These are phyloP conservation scores for Chrysanthemum seticuspe DNA, from an alignment of 129 eudicot genomes.

Conservation along the genomic window DNA sequence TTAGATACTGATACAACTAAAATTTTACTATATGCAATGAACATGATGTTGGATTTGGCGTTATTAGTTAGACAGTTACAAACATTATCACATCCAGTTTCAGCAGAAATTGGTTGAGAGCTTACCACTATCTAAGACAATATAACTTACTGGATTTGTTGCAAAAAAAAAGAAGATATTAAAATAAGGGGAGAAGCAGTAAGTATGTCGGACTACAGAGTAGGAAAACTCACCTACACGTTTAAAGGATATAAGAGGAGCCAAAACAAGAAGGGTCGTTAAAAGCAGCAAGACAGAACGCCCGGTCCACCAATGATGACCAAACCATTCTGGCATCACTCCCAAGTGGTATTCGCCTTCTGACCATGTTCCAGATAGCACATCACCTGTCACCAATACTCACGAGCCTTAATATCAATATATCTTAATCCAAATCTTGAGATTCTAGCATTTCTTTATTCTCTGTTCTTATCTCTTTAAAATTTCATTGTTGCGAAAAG, in stretches of 20 bases:
- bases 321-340: conserved; percentile 95
- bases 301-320: conserved; percentile 78
- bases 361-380: conserved; percentile 78
- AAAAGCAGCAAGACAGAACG: conserved; percentile 68
- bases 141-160: conserved; percentile 5
- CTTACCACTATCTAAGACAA: neutral
- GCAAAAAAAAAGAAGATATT: neutral
- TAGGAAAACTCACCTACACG: conserved; percentile 77
- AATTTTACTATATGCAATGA: neutral
- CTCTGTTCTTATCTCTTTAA: neutral
- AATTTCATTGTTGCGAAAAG: neutral
- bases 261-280: conserved; percentile 58
- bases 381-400: conserved; percentile 69
- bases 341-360: conserved; percentile 80
- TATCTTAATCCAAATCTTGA: neutral
- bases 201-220: conserved; percentile 5
- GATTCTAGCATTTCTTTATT: neutral
- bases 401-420: conserved; percentile 6
- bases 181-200: neutral
- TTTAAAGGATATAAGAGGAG: conserved; percentile 80
- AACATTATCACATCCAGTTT: conserved; percentile 5
- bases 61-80: neutral
- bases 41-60: neutral
- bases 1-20: conserved; percentile 9
- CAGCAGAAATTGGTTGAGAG: neutral